Evolutionary conservation across 257 asterid genomes (phyloP).

Genomic region (Lithospermum erythrorhizon): DNA sequence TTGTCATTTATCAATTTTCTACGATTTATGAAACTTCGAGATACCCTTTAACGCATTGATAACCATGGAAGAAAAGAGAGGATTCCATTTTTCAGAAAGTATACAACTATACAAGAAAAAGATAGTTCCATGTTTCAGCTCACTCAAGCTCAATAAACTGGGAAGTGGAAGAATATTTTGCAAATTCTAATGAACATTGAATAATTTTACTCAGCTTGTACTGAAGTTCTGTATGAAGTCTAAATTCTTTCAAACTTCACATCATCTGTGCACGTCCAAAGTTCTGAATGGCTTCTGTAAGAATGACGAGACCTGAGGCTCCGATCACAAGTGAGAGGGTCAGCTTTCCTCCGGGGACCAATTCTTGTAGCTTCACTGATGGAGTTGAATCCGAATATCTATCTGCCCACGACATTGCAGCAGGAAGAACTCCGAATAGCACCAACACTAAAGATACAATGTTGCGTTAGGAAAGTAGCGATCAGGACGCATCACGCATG

Average conservation of each 20-base stretch:
- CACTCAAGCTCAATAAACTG: too few species aligned
- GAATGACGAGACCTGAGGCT: conserved; percentile 58
- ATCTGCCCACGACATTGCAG: conserved; percentile 88
- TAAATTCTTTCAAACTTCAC: neutral
- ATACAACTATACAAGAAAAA: too few species aligned
- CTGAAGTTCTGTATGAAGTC: neutral
- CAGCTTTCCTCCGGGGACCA: conserved; percentile 80
- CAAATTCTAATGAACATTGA: too few species aligned
- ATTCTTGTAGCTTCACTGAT: conserved; percentile 22
- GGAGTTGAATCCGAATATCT: conserved; percentile 33
- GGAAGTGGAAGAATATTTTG: too few species aligned
- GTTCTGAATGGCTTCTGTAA: conserved; percentile 45
- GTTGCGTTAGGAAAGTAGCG: neutral
- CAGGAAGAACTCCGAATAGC: conserved; percentile 78
- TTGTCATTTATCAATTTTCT: too few species aligned
- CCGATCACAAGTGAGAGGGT: conserved; percentile 64
- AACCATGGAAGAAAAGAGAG: too few species aligned
- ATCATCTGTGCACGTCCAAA: conserved; percentile 21
- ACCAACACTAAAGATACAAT: conserved; percentile 45
- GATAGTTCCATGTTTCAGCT: too few species aligned
- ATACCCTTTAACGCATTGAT: too few species aligned
- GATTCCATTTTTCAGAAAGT: too few species aligned
- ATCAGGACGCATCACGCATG: neutral
- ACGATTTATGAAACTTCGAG: too few species aligned
- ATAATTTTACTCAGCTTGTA: too few species aligned